phyloP scores from a whole-genome alignment of 371 early-diverging fungal genomes.

The Batkoa obscura region DNA sequence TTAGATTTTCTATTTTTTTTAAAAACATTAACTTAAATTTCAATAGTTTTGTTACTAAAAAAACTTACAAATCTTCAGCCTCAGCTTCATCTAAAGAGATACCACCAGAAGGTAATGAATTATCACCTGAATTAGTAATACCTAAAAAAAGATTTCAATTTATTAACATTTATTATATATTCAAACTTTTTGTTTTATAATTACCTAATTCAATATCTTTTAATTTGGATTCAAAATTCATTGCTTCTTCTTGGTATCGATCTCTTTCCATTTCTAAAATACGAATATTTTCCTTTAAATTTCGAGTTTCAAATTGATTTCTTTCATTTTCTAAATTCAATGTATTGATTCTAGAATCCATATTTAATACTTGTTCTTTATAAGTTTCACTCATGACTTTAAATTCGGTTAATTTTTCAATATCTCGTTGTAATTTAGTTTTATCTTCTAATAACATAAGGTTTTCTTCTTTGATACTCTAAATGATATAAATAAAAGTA shows the following conservation, averaged over 20 bases:
- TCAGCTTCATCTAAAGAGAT: conserved; percentile 28
- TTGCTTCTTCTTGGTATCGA: conserved; percentile 53
- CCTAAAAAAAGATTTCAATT: background rate
- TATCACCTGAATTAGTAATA: conserved; percentile 7
- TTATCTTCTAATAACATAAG: conserved; percentile 38
- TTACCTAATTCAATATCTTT: conserved; percentile 62
- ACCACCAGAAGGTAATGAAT: conserved; percentile 17
- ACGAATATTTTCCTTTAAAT: conserved; percentile 36
- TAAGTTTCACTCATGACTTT: conserved; percentile 69
- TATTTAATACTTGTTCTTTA: conserved; percentile 52
- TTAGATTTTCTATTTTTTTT: conserved; percentile 14
- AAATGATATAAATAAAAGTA: too few relatives aligned
- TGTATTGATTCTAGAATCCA: conserved; percentile 50
- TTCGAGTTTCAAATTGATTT: conserved; percentile 44
- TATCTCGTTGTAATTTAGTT: conserved; percentile 65
- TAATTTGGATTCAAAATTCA: conserved; percentile 54
- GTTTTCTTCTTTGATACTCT: conserved; percentile 61
- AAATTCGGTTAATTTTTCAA: conserved; percentile 51
- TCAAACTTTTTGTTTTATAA: conserved; percentile 8
- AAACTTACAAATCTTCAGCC: conserved; percentile 22
- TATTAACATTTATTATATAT: too few relatives aligned
- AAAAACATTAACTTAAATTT: too few relatives aligned
- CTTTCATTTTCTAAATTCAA: conserved; percentile 48
- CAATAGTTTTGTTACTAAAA: background rate
- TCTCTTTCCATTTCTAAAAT: conserved; percentile 37